A percentile compares a stretch with the other conserved stretches of the same genome.
These are phyloP conservation scores for Kwoniella dendrophila DNA, from an alignment of 768 basidiomycete genomes.

Conservation along the genomic window DNA sequence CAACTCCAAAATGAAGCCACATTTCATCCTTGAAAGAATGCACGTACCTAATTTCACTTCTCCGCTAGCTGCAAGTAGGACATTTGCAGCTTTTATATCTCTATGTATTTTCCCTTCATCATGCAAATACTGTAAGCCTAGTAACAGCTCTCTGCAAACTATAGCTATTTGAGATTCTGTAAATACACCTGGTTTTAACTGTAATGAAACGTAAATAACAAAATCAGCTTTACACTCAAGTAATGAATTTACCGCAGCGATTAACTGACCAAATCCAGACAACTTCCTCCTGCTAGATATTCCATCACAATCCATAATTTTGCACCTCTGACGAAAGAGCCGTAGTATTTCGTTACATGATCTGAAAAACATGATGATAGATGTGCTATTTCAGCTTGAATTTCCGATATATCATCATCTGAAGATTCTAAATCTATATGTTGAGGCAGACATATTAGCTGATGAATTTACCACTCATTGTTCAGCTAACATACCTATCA, in stretches of 20 bases:
- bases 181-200: slow-evolving; percentile 85
- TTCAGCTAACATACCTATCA: slow-evolving; percentile 72
- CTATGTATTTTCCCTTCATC: slow-evolving; percentile 94
- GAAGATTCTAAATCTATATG: slow-evolving; percentile 88
- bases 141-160: slow-evolving; percentile 85
- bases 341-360: slow-evolving; percentile 94
- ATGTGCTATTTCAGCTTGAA: slow-evolving; percentile 97
- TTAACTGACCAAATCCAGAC: slow-evolving; percentile 72
- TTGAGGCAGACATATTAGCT: background rate
- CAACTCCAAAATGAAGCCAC: background rate
- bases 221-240: slow-evolving; percentile 13
- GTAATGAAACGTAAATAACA: background rate
- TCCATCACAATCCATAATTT: slow-evolving; percentile 99
- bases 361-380: slow-evolving; percentile 94
- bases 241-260: background rate
- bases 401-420: slow-evolving; percentile 97
- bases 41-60: slow-evolving; percentile 77
- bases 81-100: slow-evolving; percentile 98
- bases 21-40: too few relatives aligned
- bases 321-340: slow-evolving; percentile 93
- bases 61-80: slow-evolving; percentile 84
- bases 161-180: slow-evolving; percentile 93
- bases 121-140: slow-evolving; percentile 95
- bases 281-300: slow-evolving; percentile 97
- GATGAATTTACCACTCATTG: background rate